These are phyloP conservation scores for Aspergillus bertholletiae DNA, from an alignment of 495 filamentous ascomycete species.

Conservation along the genomic window DNA sequence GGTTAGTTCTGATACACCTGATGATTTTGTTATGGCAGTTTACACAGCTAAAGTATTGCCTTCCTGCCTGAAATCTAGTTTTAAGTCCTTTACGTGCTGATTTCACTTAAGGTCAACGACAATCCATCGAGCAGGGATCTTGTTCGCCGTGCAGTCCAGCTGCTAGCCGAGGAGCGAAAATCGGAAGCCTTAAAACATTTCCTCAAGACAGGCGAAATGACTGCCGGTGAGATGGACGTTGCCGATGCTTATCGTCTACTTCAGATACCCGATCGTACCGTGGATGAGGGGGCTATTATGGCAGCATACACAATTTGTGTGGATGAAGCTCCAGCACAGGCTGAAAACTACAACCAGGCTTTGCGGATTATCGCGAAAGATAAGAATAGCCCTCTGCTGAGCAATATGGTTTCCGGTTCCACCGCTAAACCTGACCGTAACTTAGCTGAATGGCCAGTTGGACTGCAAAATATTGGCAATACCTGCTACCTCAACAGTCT, in stretches of 20 bases:
- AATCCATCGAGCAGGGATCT: constrained; percentile 44
- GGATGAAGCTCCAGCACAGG: constrained; percentile 46
- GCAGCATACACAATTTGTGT: constrained; percentile 48
- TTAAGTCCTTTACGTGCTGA: not conserved
- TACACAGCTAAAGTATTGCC: constrained; percentile 51
- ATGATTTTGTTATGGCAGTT: constrained; percentile 60
- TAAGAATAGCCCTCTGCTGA: constrained; percentile 41
- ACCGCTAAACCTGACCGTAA: constrained; percentile 29
- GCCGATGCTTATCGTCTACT: constrained; percentile 55
- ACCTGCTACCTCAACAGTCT: constrained; percentile 98
- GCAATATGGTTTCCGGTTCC: constrained; percentile 31
- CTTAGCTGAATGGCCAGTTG: constrained; percentile 63
- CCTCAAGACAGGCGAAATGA: constrained; percentile 51
- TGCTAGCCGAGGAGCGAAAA: constrained; percentile 55
- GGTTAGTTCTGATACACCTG: constrained; percentile 43
- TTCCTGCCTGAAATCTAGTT: not conserved
- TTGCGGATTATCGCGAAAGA: constrained; percentile 48
- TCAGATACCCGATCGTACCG: constrained; percentile 50
- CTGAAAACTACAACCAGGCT: constrained; percentile 45
- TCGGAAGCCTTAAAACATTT: constrained; percentile 52
- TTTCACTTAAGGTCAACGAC: constrained; percentile 37
- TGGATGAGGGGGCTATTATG: constrained; percentile 48
- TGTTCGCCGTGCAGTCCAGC: constrained; percentile 50
- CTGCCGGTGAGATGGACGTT: constrained; percentile 53
- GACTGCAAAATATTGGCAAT: constrained; percentile 89